Conservation (phyloP, 2,329 filamentous ascomycete species). For the Anthostomella pinea region DNA sequence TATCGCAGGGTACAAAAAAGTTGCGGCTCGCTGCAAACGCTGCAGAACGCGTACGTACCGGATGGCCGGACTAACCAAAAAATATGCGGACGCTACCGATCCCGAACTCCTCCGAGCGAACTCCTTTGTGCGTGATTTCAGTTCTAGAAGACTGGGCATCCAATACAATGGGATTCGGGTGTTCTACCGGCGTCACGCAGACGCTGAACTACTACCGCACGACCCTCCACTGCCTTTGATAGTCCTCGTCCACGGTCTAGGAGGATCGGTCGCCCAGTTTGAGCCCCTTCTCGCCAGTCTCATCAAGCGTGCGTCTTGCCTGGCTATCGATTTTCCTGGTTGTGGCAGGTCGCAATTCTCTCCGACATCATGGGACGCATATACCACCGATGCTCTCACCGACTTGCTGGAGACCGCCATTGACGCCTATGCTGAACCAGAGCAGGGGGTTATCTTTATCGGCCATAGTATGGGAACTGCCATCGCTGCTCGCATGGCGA, state of each 20-base stretch:
- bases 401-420: constrained; percentile 75
- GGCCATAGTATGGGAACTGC: constrained; percentile 90
- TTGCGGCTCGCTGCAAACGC: no score
- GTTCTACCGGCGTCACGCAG: constrained; percentile 79
- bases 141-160: constrained; percentile 59
- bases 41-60: constrained; percentile 26
- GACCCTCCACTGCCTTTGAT: constrained; percentile 77
- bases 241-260: constrained; percentile 89
- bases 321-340: constrained; percentile 87
- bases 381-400: constrained; percentile 70
- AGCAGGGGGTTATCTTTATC: constrained; percentile 75
- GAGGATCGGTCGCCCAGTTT: constrained; percentile 90
- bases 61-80: constrained; percentile 19
- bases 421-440: constrained; percentile 65
- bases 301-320: constrained; percentile 76
- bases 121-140: no score
- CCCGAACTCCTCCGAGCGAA: constrained; percentile 78
- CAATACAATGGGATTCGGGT: constrained; percentile 76
- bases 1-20: no score
- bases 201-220: constrained; percentile 75
- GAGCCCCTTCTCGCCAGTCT: constrained; percentile 76
- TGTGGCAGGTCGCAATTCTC: constrained; percentile 78
- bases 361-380: constrained; percentile 71
- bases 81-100: constrained; percentile 58
- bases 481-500: constrained; percentile 68